phyloP scores from a whole-genome alignment of 352 stramenopile species.

The Pseudoperonospora humuli region DNA sequence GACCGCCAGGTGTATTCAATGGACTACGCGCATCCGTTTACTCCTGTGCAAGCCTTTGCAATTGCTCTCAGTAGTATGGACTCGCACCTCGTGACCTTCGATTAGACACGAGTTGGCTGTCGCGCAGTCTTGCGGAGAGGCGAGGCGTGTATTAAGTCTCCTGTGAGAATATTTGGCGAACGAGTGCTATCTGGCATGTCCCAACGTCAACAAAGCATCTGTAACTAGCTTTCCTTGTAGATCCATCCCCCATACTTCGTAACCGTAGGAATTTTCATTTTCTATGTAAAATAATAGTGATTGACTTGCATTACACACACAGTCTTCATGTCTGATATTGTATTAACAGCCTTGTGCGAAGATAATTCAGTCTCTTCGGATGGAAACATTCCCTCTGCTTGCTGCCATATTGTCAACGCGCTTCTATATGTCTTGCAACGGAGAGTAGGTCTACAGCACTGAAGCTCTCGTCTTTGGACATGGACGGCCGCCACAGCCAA shows the following conservation, averaged over 20 bases:
- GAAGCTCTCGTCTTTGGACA: no score
- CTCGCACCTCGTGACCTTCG: conserved; percentile 81
- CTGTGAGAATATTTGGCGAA: conserved; percentile 15
- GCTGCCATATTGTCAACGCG: no score
- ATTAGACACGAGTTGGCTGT: conserved; percentile 34
- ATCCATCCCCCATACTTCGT: conserved; percentile 20
- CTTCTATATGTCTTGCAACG: no score
- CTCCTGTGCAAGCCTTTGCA: conserved; percentile 77
- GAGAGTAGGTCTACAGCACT: no score
- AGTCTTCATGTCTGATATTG: no score
- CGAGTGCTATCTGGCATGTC: conserved; percentile 3
- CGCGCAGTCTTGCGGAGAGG: conserved; percentile 11
- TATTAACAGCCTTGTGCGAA: no score
- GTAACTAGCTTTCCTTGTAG: conserved; percentile 23
- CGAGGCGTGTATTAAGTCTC: conserved; percentile 32
- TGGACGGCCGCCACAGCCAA: no score
- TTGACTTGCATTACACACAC: conserved; percentile 24
- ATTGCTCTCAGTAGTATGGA: conserved; percentile 86
- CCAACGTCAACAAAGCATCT: conserved; percentile 7
- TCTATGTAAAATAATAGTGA: conserved; percentile 38
- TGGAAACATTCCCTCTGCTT: no score
- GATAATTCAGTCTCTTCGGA: no score
- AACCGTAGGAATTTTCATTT: conserved; percentile 31
- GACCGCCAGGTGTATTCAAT: conserved; percentile 86
- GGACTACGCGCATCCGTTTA: conserved; percentile 82